phyloP scores from a whole-genome alignment of 345 rosid species.

The Arabis alpina region DNA sequence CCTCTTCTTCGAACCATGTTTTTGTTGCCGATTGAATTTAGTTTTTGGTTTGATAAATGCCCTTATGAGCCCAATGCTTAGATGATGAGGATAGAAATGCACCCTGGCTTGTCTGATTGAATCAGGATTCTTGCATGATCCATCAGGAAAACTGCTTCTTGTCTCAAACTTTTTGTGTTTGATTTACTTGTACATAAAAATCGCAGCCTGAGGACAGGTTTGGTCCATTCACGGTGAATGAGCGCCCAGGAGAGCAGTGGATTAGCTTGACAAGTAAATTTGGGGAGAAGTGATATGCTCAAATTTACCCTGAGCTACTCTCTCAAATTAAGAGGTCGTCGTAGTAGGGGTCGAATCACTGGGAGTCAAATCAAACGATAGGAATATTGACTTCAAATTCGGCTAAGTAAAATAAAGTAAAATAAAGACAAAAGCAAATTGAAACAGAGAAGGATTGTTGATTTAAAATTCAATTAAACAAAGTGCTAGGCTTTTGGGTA shows the following conservation, averaged over 20 bases:
- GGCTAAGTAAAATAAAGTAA: too few species aligned
- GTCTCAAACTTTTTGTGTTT: not conserved
- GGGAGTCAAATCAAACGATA: too few species aligned
- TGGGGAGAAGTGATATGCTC: too few species aligned
- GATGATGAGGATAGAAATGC: not conserved
- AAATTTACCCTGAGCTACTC: too few species aligned
- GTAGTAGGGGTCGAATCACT: too few species aligned
- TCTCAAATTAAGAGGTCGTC: too few species aligned
- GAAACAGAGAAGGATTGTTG: too few species aligned
- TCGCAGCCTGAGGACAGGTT: conserved; percentile 57
- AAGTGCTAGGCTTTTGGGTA: too few species aligned
- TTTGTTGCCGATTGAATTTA: not conserved
- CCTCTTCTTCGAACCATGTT: not conserved
- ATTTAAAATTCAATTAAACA: too few species aligned
- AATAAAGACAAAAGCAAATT: too few species aligned
- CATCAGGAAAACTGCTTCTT: not conserved
- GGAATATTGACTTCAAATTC: too few species aligned
- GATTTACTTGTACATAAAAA: conserved; percentile 1
- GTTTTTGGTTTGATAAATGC: not conserved
- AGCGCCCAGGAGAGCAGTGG: conserved; percentile 86
- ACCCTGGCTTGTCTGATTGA: not conserved
- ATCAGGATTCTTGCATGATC: not conserved
- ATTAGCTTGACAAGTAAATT: conserved; percentile 65
- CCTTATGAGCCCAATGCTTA: too few species aligned
- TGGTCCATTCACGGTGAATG: conserved; percentile 62